Conservation (phyloP, 1,284 basidiomycete genomes). For the Cerrena zonata region DNA sequence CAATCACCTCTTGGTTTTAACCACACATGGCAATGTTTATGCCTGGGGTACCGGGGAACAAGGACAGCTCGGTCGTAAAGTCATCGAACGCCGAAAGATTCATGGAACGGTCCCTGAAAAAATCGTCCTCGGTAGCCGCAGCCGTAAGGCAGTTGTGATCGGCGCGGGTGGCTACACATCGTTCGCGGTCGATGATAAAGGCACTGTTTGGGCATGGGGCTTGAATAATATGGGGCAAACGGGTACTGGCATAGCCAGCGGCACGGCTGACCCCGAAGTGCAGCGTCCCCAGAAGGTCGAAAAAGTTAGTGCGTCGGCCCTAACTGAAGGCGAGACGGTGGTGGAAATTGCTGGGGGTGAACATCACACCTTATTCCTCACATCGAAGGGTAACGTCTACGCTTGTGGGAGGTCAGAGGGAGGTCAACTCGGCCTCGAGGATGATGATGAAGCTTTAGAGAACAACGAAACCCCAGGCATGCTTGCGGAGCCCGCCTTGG, state of each 20-base stretch:
- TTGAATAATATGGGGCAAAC: slow-evolving; percentile 74
- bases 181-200: slow-evolving; percentile 79
- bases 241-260: slow-evolving; percentile 49
- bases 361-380: slow-evolving; percentile 84
- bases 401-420: slow-evolving; percentile 75
- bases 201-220: slow-evolving; percentile 86
- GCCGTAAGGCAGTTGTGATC: slow-evolving; percentile 67
- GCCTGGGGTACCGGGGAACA: slow-evolving; percentile 85
- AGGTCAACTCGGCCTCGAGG: slow-evolving; percentile 69
- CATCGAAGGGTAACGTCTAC: slow-evolving; percentile 77
- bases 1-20: slow-evolving; percentile 84
- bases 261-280: slow-evolving; percentile 48
- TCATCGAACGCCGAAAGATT: slow-evolving; percentile 78
- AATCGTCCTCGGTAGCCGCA: slow-evolving; percentile 60
- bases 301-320: slow-evolving; percentile 57
- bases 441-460: slow-evolving; percentile 52
- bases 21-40: slow-evolving; percentile 77
- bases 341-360: slow-evolving; percentile 74
- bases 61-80: slow-evolving; percentile 79
- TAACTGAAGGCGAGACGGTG: slow-evolving; percentile 58
- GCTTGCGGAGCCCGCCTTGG: slow-evolving; percentile 52
- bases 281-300: slow-evolving; percentile 63
- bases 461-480: slow-evolving; percentile 48
- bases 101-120: slow-evolving; percentile 83
- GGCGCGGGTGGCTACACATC: slow-evolving; percentile 81